Evolutionary conservation across 1,139 yeast genomes (phyloP).

Genomic region (Diutina sp.): DNA sequence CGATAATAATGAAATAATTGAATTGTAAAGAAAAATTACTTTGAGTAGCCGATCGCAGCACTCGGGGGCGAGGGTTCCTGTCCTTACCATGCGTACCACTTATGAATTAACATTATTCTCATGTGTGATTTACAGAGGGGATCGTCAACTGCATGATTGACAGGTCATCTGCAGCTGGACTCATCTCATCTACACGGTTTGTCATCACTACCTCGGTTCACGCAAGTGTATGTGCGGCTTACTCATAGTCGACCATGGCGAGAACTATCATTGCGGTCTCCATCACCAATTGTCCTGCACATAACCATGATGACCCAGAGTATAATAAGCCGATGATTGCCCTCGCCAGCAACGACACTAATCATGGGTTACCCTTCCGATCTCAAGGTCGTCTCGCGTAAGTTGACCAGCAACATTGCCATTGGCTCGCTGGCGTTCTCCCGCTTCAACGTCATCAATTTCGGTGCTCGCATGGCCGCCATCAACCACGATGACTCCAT

Average conservation of each 20-base stretch:
- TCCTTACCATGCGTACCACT: neutral
- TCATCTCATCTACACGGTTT: neutral
- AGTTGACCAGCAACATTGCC: constrained; percentile 31
- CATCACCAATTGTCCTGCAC: neutral
- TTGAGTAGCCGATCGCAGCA: too few relatives aligned
- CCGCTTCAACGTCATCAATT: constrained; percentile 25
- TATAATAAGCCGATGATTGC: neutral
- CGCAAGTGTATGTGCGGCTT: neutral
- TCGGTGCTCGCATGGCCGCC: constrained; percentile 54
- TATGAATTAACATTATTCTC: too few relatives aligned
- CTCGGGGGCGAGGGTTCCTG: too few relatives aligned
- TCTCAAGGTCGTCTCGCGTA: constrained; percentile 27
- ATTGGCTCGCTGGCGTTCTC: constrained; percentile 39
- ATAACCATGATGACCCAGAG: neutral
- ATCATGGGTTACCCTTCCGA: constrained; percentile 22
- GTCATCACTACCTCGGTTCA: neutral
- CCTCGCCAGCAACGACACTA: neutral
- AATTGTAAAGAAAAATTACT: neutral
- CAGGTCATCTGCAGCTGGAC: too few relatives aligned
- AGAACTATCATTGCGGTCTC: neutral
- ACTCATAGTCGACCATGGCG: neutral
- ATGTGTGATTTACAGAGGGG: too few relatives aligned
- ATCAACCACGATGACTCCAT: constrained; percentile 24
- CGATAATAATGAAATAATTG: neutral
- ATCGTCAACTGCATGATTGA: too few relatives aligned